Evolutionary conservation across 345 rosid species (phyloP), one percentile per base, ranked within the genome.

Genomic region (Melaleuca alternifolia): DNA sequence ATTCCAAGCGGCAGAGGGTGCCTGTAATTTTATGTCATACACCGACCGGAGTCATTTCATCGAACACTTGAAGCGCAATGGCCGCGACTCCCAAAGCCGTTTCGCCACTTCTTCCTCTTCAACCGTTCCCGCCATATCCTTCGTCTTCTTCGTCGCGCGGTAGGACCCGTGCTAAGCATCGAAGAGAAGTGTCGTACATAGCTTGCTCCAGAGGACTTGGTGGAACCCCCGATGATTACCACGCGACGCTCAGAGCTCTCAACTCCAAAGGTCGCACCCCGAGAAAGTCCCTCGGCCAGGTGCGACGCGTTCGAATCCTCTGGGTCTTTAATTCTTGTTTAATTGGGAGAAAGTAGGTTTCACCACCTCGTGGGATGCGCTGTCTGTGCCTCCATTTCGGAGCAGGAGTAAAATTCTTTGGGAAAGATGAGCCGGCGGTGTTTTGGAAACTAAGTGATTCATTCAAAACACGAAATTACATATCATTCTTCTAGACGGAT

Each of bases 211-310:
- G 86, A 54, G 86, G 89, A 57, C 28, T 59, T 51, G 59, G 15
- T 11, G 90, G 88, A 89, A 92, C 91, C 90, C 87, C 92, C 82
- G 98, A 97, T 86, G 98, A 97, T 87, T 96, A 95, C 92, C 94
- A 94, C 91, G 92, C 96, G 87, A 97, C 98, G 33, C 91, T 97
- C 85, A 93, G 88, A 86, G 95, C 97, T 48, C 99, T 97, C 91
- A 96, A 96, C 88, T 95, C 98, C 88, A 94, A 90, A 62, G 97
- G 95, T 51, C 97, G 97, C 5, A 91, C 91, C 50, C 98, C 98
- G n/a, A 92, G 96, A 50, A 97, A 96, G 92, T 95, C 98, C 65
- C 97, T 96, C 7, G 98, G 99, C 88, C 98, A 97, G 97, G 99
- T 96, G 85, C 51, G 20, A 5, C 57, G 16, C 37, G 82, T 41